Percentiles rank a stretch among this genome's conserved stretches.
These are phyloP conservation scores for Ophiosphaerella herpotricha DNA, from an alignment of 2,329 filamentous ascomycete species.

Conservation along the genomic window DNA sequence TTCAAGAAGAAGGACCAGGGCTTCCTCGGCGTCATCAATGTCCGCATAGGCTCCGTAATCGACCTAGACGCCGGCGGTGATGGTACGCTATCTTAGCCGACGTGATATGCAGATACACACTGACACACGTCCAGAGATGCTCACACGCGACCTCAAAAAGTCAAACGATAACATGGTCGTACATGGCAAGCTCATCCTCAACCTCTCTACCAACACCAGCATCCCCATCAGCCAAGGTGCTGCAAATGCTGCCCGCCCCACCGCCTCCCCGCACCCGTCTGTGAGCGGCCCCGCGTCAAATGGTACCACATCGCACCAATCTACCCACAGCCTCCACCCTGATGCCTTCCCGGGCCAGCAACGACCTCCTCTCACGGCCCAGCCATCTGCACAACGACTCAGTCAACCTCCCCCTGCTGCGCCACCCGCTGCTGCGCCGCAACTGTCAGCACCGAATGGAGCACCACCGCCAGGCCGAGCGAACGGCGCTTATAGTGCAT, in stretches of 20 bases:
- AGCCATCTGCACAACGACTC: constrained; percentile 31
- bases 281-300: constrained; percentile 44
- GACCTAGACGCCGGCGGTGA: constrained; percentile 88
- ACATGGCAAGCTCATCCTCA: constrained; percentile 96
- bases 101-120: constrained; percentile 12
- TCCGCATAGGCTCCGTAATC: constrained; percentile 91
- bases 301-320: constrained; percentile 46
- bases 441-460: constrained; percentile 31
- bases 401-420: constrained; percentile 37
- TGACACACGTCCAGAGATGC: constrained; percentile 71
- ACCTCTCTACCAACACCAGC: constrained; percentile 87
- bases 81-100: constrained; percentile 61
- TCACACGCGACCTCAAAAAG: constrained; percentile 95
- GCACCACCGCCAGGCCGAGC: constrained; percentile 49
- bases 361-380: constrained; percentile 29
- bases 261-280: constrained; percentile 43
- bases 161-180: constrained; percentile 98
- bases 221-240: constrained; percentile 65
- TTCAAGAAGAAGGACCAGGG: constrained; percentile 99
- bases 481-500: constrained; percentile 71
- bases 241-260: constrained; percentile 44
- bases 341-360: constrained; percentile 44
- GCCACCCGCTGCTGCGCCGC: constrained; percentile 52
- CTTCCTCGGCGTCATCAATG: constrained; percentile 96
- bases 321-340: constrained; percentile 43